phyloP scores from a whole-genome alignment of 805 yeast species.

The Saccharomycopsis sp. region DNA sequence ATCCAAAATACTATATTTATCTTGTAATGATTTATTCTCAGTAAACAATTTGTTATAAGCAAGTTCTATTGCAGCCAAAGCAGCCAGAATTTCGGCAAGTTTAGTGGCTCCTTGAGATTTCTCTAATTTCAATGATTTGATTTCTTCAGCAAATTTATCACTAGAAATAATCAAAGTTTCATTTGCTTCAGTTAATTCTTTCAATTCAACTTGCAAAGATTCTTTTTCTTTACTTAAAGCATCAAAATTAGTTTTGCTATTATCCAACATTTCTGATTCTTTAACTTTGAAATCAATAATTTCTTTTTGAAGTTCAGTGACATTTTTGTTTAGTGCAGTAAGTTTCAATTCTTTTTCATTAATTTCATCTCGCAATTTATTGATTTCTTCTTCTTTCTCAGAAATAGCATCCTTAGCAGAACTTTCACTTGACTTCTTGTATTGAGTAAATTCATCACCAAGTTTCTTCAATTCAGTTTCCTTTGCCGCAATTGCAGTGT shows the following conservation, averaged over 20 bases:
- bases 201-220: constrained; percentile 1
- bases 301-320: constrained; percentile 11
- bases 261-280: constrained; percentile 10
- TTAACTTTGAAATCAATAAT: constrained; percentile 13
- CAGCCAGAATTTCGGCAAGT: constrained; percentile 14
- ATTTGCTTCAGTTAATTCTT: background rate
- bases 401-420: background rate
- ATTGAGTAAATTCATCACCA: no score
- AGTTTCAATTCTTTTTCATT: background rate
- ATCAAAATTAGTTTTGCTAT: constrained; percentile 1
- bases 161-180: background rate
- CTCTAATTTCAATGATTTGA: constrained; percentile 2
- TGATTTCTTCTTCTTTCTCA: constrained; percentile 17
- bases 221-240: background rate
- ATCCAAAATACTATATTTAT: constrained; percentile 24
- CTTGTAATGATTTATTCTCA: constrained; percentile 29
- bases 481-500: no score
- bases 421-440: no score
- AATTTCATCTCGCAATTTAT: constrained; percentile 6
- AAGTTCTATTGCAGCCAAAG: constrained; percentile 16
- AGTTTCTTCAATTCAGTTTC: no score
- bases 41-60: constrained; percentile 23
- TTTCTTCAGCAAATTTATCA: constrained; percentile 1
- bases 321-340: constrained; percentile 24
- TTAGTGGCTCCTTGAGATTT: constrained; percentile 14